Percentiles rank a stretch among this genome's conserved stretches.
Evolutionary conservation across 108 stramenopile species (phyloP).

Genomic region (Schizochytrium sp.): DNA sequence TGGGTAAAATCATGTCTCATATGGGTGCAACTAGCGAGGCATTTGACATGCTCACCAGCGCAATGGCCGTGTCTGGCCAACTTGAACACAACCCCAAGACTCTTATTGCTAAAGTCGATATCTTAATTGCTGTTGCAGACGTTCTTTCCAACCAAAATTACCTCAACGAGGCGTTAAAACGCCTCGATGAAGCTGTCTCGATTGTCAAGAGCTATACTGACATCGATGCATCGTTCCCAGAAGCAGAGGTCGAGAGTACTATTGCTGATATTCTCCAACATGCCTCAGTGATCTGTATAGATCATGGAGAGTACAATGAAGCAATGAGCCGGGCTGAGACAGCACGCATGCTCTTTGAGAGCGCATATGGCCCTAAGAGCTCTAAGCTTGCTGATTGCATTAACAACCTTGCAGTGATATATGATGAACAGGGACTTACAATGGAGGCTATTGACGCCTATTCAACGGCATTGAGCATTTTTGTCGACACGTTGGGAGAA

Average conservation of each 20-base stretch:
- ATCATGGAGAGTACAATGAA: background rate
- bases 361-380: background rate
- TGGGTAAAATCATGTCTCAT: background rate
- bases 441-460: background rate
- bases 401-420: background rate
- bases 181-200: conserved; percentile 14
- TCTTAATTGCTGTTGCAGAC: background rate
- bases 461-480: background rate
- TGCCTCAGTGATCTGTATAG: background rate
- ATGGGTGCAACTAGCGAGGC: background rate
- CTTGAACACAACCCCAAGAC: background rate
- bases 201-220: background rate
- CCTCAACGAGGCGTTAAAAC: background rate
- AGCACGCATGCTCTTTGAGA: background rate
- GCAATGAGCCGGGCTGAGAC: background rate
- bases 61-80: background rate
- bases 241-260: background rate
- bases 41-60: background rate
- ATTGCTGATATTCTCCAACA: conserved; percentile 2
- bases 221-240: background rate
- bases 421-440: conserved; percentile 4
- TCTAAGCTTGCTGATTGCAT: conserved; percentile 3
- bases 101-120: background rate
- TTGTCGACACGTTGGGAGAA: background rate
- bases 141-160: background rate